Evolutionary conservation across 805 yeast genomes (phyloP).

Genomic region (Myxozyma sirexii): DNA sequence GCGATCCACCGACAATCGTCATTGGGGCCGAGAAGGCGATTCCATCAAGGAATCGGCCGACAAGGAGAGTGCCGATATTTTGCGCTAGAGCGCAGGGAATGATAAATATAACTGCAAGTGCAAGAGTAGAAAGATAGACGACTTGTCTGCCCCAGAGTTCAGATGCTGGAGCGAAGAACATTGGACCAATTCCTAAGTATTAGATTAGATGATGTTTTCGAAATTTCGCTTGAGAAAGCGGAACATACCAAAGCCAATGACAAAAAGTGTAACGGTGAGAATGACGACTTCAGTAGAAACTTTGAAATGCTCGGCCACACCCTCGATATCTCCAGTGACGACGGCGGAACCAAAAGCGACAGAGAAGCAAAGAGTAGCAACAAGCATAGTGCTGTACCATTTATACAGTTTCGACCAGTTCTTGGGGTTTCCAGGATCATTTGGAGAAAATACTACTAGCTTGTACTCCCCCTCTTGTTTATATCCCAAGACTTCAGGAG

Average conservation of each 20-base stretch:
- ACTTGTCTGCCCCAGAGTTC: conserved; percentile 61
- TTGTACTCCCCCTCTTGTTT: conserved; percentile 30
- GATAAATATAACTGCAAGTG: conserved; percentile 53
- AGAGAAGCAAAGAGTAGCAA: conserved; percentile 59
- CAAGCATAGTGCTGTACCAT: conserved; percentile 57
- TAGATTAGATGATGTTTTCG: neutral
- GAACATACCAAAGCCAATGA: conserved; percentile 57
- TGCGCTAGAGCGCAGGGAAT: conserved; percentile 59
- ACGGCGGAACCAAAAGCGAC: conserved; percentile 71
- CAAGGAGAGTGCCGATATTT: conserved; percentile 64
- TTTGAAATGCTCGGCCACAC: conserved; percentile 51
- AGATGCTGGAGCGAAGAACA: conserved; percentile 61
- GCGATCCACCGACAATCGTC: conserved; percentile 75
- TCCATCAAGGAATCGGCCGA: conserved; percentile 69
- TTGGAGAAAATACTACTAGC: conserved; percentile 35
- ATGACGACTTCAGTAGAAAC: conserved; percentile 64
- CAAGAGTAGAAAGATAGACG: conserved; percentile 55
- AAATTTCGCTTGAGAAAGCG: neutral
- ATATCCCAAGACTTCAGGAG: conserved; percentile 29
- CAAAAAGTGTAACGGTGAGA: conserved; percentile 58
- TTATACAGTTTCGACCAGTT: conserved; percentile 52
- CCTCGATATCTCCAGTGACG: conserved; percentile 63
- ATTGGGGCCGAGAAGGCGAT: conserved; percentile 75
- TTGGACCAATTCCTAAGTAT: conserved; percentile 52
- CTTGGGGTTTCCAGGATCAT: conserved; percentile 41